A percentile compares a stretch with the other conserved stretches of the same genome.
phyloP scores from a whole-genome alignment of 345 rosid species.

The Gossypium sturtianum region DNA sequence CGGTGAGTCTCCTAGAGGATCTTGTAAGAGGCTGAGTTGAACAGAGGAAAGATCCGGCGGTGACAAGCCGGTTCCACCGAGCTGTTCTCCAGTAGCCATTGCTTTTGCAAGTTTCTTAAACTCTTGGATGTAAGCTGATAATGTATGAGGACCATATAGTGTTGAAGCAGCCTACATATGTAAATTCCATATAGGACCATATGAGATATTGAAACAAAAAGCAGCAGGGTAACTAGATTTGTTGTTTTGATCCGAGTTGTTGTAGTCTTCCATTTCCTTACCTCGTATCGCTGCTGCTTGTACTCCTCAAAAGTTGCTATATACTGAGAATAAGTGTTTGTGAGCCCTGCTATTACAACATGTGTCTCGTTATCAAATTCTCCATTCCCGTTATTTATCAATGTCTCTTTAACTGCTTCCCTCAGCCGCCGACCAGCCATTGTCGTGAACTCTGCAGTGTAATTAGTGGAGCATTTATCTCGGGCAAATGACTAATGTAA shows the following conservation, averaged over 20 bases:
- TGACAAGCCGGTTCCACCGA: conserved; percentile 5
- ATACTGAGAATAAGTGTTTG: conserved; percentile 55
- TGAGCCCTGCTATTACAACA: conserved; percentile 50
- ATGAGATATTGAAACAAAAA: not conserved
- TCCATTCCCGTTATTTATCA: conserved; percentile 40
- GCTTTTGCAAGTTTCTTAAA: conserved; percentile 42
- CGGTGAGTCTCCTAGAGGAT: conserved; percentile 32
- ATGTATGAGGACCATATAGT: conserved; percentile 54
- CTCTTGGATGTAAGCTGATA: conserved; percentile 53
- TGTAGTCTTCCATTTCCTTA: not conserved
- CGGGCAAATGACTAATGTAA: not conserved
- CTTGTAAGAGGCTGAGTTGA: conserved; percentile 28
- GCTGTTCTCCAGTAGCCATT: conserved; percentile 35
- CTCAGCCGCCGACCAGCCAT: conserved; percentile 54
- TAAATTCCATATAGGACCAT: not conserved
- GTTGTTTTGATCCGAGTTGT: not conserved
- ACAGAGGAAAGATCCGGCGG: conserved; percentile 50
- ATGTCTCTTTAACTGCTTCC: conserved; percentile 50
- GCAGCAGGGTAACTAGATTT: not conserved
- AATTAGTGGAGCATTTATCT: not conserved
- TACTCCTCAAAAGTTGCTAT: conserved; percentile 52
- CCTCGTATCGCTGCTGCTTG: conserved; percentile 50
- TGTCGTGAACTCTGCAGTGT: conserved; percentile 47
- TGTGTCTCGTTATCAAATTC: conserved; percentile 35
- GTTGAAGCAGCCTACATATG: conserved; percentile 53